Base-by-base conservation (phyloP, 2,329 filamentous ascomycete species). In the Aureobasidium musti region DNA sequence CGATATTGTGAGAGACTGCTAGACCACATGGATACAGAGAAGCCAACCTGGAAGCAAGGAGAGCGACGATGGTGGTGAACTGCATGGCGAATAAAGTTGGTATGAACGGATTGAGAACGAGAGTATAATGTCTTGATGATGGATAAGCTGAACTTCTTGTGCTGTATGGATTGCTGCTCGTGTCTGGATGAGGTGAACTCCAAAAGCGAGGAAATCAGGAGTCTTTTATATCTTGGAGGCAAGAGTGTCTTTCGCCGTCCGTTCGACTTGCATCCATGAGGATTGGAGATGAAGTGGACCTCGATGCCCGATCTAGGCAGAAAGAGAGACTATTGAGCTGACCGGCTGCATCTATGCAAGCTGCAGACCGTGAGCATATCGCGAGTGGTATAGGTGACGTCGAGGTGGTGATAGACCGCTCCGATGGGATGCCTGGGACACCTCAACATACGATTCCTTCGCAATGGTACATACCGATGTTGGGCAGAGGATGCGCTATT, bases 31-130 rank as follows among this genome's bases (percentile, higher is more conserved):
- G 2, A 10, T 56, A 5, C 8, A 21, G 3, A 6, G 47, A 35
- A 39, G 10, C 52, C 1, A 30, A 65, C 63, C 63, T 59, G 21
- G 53, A 66, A 41, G 53, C 63, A 21, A 66, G 63, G n/a, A 66
- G 52, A 50, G 63, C 41, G 23, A 59, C 11, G 33, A 66, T 7
- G 5, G 52, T 50, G 30, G 53, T 50, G 33, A 59, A 26, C 6
- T 57, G 53, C 63, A 66, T 66, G 3, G 28, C 59, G 43, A 26
- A 14, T 6, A 3, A 14, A 43, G 6, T 28, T 21, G 10, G 19
- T 21, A 43, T 11, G 11, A 8, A 13, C 11, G 14, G 5, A 2
- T 28, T 28, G 23, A 23, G 45, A 65, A 56, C 35, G 52, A 47
- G 10, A 30, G 50, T 35, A 35, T 28, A 49, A 5, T 19, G 39